Base-by-base conservation (phyloP, 495 filamentous ascomycete species). In the Elasticomyces elasticus region DNA sequence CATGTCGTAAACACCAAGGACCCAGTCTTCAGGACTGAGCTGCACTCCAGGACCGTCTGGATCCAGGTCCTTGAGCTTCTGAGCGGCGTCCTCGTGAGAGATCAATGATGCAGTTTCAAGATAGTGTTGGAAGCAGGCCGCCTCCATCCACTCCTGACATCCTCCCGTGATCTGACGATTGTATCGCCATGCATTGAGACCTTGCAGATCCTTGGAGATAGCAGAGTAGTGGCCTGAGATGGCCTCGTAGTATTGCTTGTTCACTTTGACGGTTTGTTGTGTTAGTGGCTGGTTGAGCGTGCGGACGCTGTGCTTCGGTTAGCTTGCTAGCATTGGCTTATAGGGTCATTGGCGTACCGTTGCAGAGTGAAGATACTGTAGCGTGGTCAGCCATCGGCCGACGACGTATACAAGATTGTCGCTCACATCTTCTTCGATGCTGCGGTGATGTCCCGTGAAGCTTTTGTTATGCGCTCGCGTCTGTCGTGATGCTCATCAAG, bases 401-500 rank as follows among this genome's bases (percentile, higher is more conserved):
- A 56, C 26, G 1, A 38, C 15, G 25, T 15, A 40, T 11, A 24
- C 3, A n/a, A 19, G 12, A 25, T 17, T 26, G 10, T 55, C 26
- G 50, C 72, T 72, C 69, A 95, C 92, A 96, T 94, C 74, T 97
- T 97, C 76, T 98, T 98, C 71, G 89, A 95, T 37, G 87, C 66
- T 0, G 86, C 89, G 7, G 94, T 98, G 56, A 97, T 84, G 70
- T 97, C 92, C 37, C 91, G 74, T 13, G 85, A 89, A 1, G 81
- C 81, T 70, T 96, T 97, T 55, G 91, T 87, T 51, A 95, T 78
- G 24, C 85, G 79, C 69, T 95, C 89, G 31, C 92, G 81, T 12
- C 91, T 82, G 69, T 95, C 94, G 59, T 98, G 86, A 65, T 98
- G 91, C 68, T 89, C 82, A 64, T 97, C 94, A 6, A 98, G 76